Evolutionary conservation across 2,329 filamentous ascomycete genomes (phyloP).

Genomic region (Aspergillus intermedius): DNA sequence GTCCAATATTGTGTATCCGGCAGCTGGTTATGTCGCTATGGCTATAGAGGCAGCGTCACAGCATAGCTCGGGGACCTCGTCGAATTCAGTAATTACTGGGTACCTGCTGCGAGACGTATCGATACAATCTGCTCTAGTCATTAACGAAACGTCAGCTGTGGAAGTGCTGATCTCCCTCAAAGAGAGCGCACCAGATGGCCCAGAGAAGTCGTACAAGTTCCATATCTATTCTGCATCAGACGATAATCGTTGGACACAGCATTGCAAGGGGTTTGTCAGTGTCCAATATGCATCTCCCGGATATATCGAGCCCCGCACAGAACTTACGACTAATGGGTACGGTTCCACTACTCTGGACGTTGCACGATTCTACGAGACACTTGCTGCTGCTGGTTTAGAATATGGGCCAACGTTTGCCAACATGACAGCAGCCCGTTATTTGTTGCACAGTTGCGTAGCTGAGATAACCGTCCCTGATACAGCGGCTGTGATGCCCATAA

Average conservation of each 20-base stretch:
- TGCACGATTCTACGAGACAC: conserved; percentile 17
- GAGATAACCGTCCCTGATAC: conserved; percentile 22
- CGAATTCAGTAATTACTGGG: background rate
- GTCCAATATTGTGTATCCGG: conserved; percentile 23
- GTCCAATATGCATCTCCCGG: background rate
- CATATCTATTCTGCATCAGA: conserved; percentile 15
- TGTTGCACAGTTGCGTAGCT: conserved; percentile 9
- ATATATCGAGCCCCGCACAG: too few relatives aligned
- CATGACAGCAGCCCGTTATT: conserved; percentile 10
- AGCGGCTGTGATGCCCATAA: conserved; percentile 19
- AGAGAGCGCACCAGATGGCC: background rate
- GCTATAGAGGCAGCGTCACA: conserved; percentile 21
- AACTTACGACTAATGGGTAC: too few relatives aligned
- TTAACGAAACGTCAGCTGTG: conserved; percentile 10
- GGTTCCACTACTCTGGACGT: conserved; percentile 10
- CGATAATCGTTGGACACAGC: conserved; percentile 19
- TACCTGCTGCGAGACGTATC: conserved; percentile 15
- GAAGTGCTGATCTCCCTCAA: conserved; percentile 13
- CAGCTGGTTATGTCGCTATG: conserved; percentile 25
- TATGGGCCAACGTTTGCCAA: conserved; percentile 26
- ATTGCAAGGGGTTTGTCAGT: conserved; percentile 16
- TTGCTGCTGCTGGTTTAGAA: conserved; percentile 18
- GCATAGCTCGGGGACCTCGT: conserved; percentile 2
- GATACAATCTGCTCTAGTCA: conserved; percentile 18
- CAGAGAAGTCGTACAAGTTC: conserved; percentile 10